phyloP scores from a whole-genome alignment of 164 flowering plant genomes.

The Saururus chinensis region DNA sequence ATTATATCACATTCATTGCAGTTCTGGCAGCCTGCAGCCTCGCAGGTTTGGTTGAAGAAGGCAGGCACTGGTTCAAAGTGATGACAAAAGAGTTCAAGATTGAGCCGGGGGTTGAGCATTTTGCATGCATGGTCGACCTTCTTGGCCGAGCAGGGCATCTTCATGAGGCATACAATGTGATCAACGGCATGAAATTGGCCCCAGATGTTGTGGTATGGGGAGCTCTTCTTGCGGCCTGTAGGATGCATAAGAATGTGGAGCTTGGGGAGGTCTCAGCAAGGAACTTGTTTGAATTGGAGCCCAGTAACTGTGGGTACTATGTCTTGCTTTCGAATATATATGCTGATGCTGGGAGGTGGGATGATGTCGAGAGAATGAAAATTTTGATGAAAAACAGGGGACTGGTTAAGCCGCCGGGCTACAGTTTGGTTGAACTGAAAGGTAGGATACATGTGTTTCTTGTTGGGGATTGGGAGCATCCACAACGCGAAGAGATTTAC shows the following conservation, averaged over 20 bases:
- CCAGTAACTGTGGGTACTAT: conserved; percentile 3
- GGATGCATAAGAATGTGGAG: conserved; percentile 7
- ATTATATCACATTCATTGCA: conserved; percentile 7
- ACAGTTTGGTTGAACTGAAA: conserved; percentile 7
- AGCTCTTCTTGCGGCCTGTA: conserved; percentile 11
- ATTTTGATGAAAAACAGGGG: conserved; percentile 6
- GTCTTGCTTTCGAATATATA: conserved; percentile 10
- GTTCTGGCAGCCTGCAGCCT: conserved; percentile 14
- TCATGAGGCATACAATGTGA: conserved; percentile 9
- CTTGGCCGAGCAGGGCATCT: conserved; percentile 11
- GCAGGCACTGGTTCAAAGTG: conserved; percentile 1
- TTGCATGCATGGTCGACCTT: conserved; percentile 14
- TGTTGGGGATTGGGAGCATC: conserved; percentile 6
- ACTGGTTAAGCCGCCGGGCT: conserved; percentile 4
- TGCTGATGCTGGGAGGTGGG: conserved; percentile 11
- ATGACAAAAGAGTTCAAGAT: neutral
- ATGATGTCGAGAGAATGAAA: conserved; percentile 10
- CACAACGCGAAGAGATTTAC: conserved; percentile 2
- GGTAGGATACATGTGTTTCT: conserved; percentile 4
- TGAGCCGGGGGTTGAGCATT: conserved; percentile 8
- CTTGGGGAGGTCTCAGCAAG: conserved; percentile 6
- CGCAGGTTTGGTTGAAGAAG: conserved; percentile 8
- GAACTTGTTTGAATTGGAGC: conserved; percentile 6
- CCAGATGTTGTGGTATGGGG: conserved; percentile 12
- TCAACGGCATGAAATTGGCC: conserved; percentile 5